Base-by-base conservation (phyloP, 148 eudicot genomes). In the Rheum nobile region DNA sequence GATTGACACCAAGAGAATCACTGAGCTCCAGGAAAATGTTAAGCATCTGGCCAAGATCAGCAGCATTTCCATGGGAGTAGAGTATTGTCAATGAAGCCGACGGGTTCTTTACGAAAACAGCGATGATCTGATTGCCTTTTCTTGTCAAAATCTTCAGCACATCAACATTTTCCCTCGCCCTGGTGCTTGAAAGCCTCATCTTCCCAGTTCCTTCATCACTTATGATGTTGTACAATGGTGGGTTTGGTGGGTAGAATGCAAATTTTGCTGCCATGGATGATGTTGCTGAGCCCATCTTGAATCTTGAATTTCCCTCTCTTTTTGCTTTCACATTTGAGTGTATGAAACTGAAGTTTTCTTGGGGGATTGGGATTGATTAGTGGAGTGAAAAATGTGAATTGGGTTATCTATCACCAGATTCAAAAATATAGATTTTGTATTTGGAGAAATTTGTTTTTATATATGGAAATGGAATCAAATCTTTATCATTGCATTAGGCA, bases 11-110 rank as follows among this genome's bases (percentile, higher is more conserved):
- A 12, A 84, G 83, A 52, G 79, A 80, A 47, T 29, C 77, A 73
- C 87, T 84, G 46, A 84, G 87, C 71, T 77, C 57, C 50, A 67
- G 38, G 21, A 76, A 84, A 19, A 79, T 50, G 67, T 24, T 65
- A 43, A 79, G 75, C 79, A 79, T 75, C 22, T 71, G 81, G 16
- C 87, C 87, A 32, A 84, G 31, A 79, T 84, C 87, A 71, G 80
- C 61, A 42, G 86, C 86, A 79, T 84, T 84, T 13, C 86, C 86
- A 75, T 84, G 86, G 8, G 84, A 84, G 73, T 77, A 84, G 10
- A 84, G 71, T 24, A 84, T 10, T 6, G 87, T 81, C 3, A 75
- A 43, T 1, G 79, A 61, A 52, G 87, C 84, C 8, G 32, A 72
- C 17, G 84, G 71, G 69, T 84, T 77, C 41, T 68, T 84, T 1